These are phyloP conservation scores for Cryphonectria japonica DNA, from an alignment of 2,329 filamentous ascomycete species.

Conservation along the genomic window DNA sequence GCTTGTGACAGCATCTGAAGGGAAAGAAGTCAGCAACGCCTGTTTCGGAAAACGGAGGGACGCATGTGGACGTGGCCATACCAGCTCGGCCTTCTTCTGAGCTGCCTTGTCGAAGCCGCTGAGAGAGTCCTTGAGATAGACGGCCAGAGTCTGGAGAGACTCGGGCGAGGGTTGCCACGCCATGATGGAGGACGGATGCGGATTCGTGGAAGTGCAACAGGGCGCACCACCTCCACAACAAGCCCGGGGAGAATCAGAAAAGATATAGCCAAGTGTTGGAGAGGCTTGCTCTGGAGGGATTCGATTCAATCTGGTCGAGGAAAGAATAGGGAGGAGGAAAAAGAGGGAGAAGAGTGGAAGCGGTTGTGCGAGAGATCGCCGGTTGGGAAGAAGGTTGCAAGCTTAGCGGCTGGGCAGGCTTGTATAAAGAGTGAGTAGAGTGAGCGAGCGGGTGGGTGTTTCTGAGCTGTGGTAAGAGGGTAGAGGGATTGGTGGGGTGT, in stretches of 20 bases:
- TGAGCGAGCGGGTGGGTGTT: neutral
- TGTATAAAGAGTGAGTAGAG: neutral
- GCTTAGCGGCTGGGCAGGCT: slow-evolving; percentile 13
- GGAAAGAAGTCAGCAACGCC: slow-evolving; percentile 5
- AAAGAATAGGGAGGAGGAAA: slow-evolving; percentile 1
- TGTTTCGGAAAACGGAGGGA: neutral
- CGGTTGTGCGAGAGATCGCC: slow-evolving; percentile 1
- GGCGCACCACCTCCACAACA: slow-evolving; percentile 27
- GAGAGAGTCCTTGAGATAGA: slow-evolving; percentile 89
- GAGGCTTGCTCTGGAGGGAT: neutral
- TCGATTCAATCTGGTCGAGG: slow-evolving; percentile 5
- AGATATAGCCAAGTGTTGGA: neutral
- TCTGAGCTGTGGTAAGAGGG: slow-evolving; percentile 13
- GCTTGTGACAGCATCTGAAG: slow-evolving; percentile 88
- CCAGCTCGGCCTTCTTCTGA: slow-evolving; percentile 88
- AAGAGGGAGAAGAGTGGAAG: neutral
- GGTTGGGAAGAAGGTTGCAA: slow-evolving; percentile 9
- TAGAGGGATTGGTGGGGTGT: slow-evolving; percentile 18
- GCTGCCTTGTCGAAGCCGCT: slow-evolving; percentile 78
- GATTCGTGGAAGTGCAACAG: slow-evolving; percentile 23
- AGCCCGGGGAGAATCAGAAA: slow-evolving; percentile 8
- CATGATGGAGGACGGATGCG: slow-evolving; percentile 56
- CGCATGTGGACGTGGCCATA: slow-evolving; percentile 51
- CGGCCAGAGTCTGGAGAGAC: slow-evolving; percentile 85
- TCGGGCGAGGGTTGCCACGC: slow-evolving; percentile 90